Conservation (phyloP, 148 eudicot species). For the Selenicereus undatus region DNA sequence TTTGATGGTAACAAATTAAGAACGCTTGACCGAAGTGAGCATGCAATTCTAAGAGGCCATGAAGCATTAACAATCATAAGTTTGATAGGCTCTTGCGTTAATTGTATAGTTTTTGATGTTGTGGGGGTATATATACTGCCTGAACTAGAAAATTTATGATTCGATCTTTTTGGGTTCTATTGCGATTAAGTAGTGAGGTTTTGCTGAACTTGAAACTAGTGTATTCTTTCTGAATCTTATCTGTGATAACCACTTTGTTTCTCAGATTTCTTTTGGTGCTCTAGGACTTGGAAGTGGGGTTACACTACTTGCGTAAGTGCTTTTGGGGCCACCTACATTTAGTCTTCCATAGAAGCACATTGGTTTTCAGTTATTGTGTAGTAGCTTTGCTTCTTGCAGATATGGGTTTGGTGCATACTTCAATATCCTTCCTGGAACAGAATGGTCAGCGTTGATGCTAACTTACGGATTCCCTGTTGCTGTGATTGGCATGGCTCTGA, state of each 20-base stretch:
- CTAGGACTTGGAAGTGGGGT: constrained; percentile 78
- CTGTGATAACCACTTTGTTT: not conserved
- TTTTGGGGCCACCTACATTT: not conserved
- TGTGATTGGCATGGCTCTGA: constrained; percentile 95
- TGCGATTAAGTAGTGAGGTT: not conserved
- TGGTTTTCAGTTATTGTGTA: not conserved
- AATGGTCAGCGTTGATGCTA: constrained; percentile 98
- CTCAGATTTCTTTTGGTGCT: constrained; percentile 87
- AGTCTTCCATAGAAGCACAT: not conserved
- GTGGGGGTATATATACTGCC: not conserved
- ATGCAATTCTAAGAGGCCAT: not conserved
- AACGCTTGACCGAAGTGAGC: not conserved
- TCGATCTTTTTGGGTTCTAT: not conserved
- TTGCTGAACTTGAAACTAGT: not conserved
- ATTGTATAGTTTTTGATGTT: not conserved
- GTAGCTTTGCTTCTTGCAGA: constrained; percentile 34
- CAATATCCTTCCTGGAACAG: constrained; percentile 92
- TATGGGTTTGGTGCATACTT: constrained; percentile 99
- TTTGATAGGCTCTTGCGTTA: not conserved
- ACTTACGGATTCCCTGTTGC: constrained; percentile 97
- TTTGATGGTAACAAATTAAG: not conserved
- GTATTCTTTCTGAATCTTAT: constrained; percentile 4
- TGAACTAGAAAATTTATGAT: not conserved
- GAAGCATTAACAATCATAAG: not conserved
- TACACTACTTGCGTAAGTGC: constrained; percentile 78